Evolutionary conservation across 345 rosid genomes (phyloP).

Genomic region (Lepidium africanum): DNA sequence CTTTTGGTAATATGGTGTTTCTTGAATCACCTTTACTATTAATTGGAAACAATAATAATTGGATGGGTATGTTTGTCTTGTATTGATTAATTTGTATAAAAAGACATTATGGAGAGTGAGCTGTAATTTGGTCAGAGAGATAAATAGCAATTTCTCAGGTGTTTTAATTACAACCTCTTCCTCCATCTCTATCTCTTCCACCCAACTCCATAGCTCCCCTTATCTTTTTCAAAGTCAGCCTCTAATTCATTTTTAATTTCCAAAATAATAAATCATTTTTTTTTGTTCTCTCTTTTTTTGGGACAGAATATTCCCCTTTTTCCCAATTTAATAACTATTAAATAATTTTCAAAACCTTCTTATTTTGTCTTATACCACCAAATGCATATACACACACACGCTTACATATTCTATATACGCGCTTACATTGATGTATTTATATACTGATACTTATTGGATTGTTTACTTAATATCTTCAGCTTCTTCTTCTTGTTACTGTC

Average conservation of each 20-base stretch:
- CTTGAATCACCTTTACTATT: no score
- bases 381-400: slow-evolving; percentile 1
- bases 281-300: not conserved
- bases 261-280: not conserved
- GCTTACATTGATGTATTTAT: not conserved
- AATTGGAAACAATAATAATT: slow-evolving; percentile 3
- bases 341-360: not conserved
- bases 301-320: slow-evolving; percentile 2
- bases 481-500: slow-evolving; percentile 19
- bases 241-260: slow-evolving; percentile 10
- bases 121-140: slow-evolving; percentile 30
- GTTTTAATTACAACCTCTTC: slow-evolving; percentile 27
- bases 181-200: slow-evolving; percentile 26
- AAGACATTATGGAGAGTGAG: slow-evolving; percentile 7
- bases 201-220: slow-evolving; percentile 10
- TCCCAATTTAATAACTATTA: not conserved
- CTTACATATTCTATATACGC: slow-evolving; percentile 4
- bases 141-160: slow-evolving; percentile 27
- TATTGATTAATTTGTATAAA: not conserved
- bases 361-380: slow-evolving; percentile 16
- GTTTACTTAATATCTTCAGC: slow-evolving; percentile 22
- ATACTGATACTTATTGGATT: slow-evolving; percentile 3
- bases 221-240: slow-evolving; percentile 17
- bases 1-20: no score
- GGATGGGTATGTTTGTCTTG: slow-evolving; percentile 29